phyloP scores from a whole-genome alignment of 1,284 basidiomycete species.

The Lentinula novae-zelandiae region DNA sequence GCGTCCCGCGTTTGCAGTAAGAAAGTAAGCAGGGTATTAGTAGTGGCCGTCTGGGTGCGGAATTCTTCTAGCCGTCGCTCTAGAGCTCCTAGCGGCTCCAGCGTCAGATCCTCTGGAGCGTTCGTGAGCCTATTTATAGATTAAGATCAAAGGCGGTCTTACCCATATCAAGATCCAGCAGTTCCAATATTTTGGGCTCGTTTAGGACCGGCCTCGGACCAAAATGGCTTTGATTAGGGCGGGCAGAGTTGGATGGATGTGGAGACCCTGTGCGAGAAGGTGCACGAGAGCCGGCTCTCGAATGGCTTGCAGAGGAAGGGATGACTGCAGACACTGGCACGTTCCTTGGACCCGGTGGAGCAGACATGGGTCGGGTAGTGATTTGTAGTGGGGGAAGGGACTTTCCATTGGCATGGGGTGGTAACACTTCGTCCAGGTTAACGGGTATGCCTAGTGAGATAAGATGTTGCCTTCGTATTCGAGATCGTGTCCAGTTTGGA shows the following conservation, averaged over 20 bases:
- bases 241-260: slow-evolving; percentile 30
- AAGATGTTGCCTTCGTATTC: slow-evolving; percentile 83
- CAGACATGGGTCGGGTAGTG: slow-evolving; percentile 75
- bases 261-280: slow-evolving; percentile 59
- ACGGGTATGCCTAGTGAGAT: slow-evolving; percentile 89
- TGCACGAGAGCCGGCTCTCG: slow-evolving; percentile 26
- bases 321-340: slow-evolving; percentile 32
- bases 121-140: not conserved
- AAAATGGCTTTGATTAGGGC: slow-evolving; percentile 44
- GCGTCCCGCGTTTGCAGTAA: slow-evolving; percentile 81
- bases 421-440: slow-evolving; percentile 85
- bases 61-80: slow-evolving; percentile 67
- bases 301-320: slow-evolving; percentile 35
- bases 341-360: slow-evolving; percentile 61
- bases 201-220: slow-evolving; percentile 74
- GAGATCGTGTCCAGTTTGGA: slow-evolving; percentile 88
- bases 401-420: slow-evolving; percentile 64
- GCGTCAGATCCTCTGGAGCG: slow-evolving; percentile 58
- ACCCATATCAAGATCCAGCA: slow-evolving; percentile 73
- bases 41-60: slow-evolving; percentile 63
- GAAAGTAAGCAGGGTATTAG: slow-evolving; percentile 74
- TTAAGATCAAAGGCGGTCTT: slow-evolving; percentile 20
- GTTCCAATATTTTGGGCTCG: slow-evolving; percentile 53
- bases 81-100: slow-evolving; percentile 65
- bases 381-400: slow-evolving; percentile 78